Base-by-base conservation (phyloP, 352 stramenopile species). In the Phytophthora pini region DNA sequence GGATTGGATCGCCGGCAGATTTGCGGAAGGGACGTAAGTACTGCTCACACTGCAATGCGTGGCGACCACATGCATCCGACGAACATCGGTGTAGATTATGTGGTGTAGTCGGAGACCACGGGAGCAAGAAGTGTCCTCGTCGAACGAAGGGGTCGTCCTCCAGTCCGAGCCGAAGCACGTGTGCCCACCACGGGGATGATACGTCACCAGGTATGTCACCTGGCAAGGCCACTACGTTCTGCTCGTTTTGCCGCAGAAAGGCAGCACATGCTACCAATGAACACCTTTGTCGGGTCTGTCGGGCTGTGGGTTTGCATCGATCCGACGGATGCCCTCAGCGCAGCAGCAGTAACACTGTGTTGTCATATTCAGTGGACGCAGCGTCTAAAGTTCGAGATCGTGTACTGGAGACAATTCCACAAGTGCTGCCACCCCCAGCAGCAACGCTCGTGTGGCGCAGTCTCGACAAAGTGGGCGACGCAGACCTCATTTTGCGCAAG, bases 391-490 rank as follows among this genome's bases (percentile, higher is more conserved):
- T 90, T 55, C 74, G 79, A 38, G 76, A 77, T 34, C 81, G 75
- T 20, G 74, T 88, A 46, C 57, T 87, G 46, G 77, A 90, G 61
- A 88, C 70, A 12, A 79, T 88, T 31, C 74, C 77, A 17, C 74
- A 82, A 51, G 73, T 88, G 38, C 52, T 92, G 34, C 77, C 80
- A 7, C 47, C 79, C 10, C 77, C 81, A 12, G 77, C 80, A 24
- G 74, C 76, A 15, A 65, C 81, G 24, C 65, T 88, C 11, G 70
- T 90, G 22, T 80, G 74, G 54, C 70, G 84, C 54, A 89, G 80
- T 54, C 75, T 90, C n/a, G 82, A 92, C 44, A 89, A 89, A 48
- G 72, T 93, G 22, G 83, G 79, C 7, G 84, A 94, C 54, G 84
- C 89, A 26, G 84, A 93, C 55, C 69, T 79, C 49, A 90, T 91